These are phyloP conservation scores for Primulina tabacum DNA, from an alignment of 257 asterid genomes.

Conservation along the genomic window DNA sequence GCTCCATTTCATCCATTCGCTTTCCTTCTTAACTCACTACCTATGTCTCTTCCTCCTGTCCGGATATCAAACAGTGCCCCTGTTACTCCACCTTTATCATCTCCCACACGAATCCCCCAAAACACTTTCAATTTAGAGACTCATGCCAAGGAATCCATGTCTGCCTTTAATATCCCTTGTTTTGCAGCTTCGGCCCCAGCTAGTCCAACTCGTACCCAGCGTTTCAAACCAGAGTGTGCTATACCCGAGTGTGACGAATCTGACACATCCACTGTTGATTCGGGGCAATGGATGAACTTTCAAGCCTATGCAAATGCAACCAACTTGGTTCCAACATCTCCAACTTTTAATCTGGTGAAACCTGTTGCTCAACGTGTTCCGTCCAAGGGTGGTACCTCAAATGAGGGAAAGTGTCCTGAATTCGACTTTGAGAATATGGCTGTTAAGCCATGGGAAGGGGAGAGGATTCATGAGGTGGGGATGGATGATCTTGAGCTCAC, in stretches of 20 bases:
- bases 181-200: slow-evolving; percentile 94
- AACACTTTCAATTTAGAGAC: slow-evolving; percentile 61
- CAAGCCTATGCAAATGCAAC: slow-evolving; percentile 48
- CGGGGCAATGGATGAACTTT: slow-evolving; percentile 93
- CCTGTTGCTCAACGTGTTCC: slow-evolving; percentile 42
- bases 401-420: slow-evolving; percentile 72
- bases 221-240: slow-evolving; percentile 62
- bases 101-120: slow-evolving; percentile 70
- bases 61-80: slow-evolving; percentile 93
- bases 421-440: slow-evolving; percentile 65
- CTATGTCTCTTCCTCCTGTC: slow-evolving; percentile 75
- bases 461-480: slow-evolving; percentile 70
- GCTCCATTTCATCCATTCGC: slow-evolving; percentile 63
- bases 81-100: slow-evolving; percentile 87
- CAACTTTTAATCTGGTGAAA: slow-evolving; percentile 81
- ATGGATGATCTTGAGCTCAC: slow-evolving; percentile 58
- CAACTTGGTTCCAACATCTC: slow-evolving; percentile 63
- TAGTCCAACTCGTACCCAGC: slow-evolving; percentile 75
- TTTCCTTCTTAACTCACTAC: slow-evolving; percentile 60
- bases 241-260: slow-evolving; percentile 97
- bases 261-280: slow-evolving; percentile 76
- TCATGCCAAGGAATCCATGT: slow-evolving; percentile 79
- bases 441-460: slow-evolving; percentile 99
- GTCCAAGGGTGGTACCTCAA: slow-evolving; percentile 35
- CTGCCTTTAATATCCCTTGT: slow-evolving; percentile 74